phyloP scores from a whole-genome alignment of 2,329 filamentous ascomycete species.

The Elsinoe fawcettii region DNA sequence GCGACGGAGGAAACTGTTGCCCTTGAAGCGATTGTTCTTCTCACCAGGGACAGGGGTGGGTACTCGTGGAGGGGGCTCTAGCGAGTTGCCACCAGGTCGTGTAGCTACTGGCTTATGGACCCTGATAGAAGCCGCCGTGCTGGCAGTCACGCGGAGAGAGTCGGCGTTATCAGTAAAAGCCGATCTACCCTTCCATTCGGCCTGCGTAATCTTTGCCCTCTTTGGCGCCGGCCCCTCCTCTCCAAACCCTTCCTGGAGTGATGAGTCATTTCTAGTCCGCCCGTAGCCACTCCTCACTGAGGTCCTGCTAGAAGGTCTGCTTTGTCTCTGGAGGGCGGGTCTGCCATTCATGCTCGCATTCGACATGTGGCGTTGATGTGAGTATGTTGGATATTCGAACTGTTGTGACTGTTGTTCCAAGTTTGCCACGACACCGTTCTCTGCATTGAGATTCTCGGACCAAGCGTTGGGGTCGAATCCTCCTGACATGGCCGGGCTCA shows the following conservation, averaged over 20 bases:
- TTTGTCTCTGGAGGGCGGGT: background rate
- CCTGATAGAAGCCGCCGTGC: constrained; percentile 79
- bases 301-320: constrained; percentile 31
- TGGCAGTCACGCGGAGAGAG: constrained; percentile 81
- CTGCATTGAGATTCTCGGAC: constrained; percentile 52
- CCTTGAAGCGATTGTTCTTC: constrained; percentile 21
- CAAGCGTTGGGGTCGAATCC: constrained; percentile 67
- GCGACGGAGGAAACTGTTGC: constrained; percentile 17
- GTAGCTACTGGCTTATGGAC: constrained; percentile 66
- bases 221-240: constrained; percentile 60
- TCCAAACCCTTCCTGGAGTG: constrained; percentile 17
- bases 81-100: constrained; percentile 44
- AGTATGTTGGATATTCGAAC: constrained; percentile 4
- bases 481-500: constrained; percentile 50
- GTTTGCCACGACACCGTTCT: constrained; percentile 1
- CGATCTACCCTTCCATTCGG: constrained; percentile 62
- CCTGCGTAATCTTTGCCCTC: constrained; percentile 67
- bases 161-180: constrained; percentile 61
- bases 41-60: constrained; percentile 64
- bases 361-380: constrained; percentile 13
- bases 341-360: constrained; percentile 12
- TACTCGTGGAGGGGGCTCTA: constrained; percentile 66
- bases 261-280: constrained; percentile 6
- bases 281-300: constrained; percentile 30
- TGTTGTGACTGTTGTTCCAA: constrained; percentile 13